Conservation (phyloP, 805 yeast genomes). For the Hanseniaspora thailandica region DNA sequence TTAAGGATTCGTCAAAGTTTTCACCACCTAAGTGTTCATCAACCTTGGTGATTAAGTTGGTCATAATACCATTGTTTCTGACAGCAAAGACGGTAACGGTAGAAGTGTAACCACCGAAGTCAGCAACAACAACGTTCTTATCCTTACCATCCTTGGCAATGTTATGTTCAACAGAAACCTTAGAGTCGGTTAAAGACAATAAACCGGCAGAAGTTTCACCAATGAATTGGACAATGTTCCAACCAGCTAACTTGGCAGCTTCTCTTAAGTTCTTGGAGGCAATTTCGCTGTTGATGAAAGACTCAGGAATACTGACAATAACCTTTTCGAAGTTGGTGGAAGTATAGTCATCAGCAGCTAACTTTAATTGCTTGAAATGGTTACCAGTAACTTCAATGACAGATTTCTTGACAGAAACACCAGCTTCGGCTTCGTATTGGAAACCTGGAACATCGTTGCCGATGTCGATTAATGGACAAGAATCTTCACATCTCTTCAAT, state of each 20-base stretch:
- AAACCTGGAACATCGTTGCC: constrained; percentile 57
- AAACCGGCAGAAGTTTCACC: constrained; percentile 89
- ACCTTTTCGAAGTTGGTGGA: constrained; percentile 72
- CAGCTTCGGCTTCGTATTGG: constrained; percentile 31
- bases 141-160: constrained; percentile 19
- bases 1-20: constrained; percentile 64
- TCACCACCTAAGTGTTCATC: constrained; percentile 80
- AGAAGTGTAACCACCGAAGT: constrained; percentile 90
- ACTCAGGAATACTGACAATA: constrained; percentile 83
- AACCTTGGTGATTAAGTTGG: constrained; percentile 76
- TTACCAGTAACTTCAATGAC: constrained; percentile 72
- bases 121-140: constrained; percentile 60
- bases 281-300: constrained; percentile 46
- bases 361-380: constrained; percentile 69
- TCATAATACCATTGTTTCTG: constrained; percentile 78
- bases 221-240: constrained; percentile 74
- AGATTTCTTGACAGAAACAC: constrained; percentile 32
- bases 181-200: constrained; percentile 55
- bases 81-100: constrained; percentile 90
- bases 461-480: constrained; percentile 30
- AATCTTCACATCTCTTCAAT: constrained; percentile 54
- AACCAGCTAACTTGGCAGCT: constrained; percentile 58
- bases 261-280: constrained; percentile 55
- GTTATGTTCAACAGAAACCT: constrained; percentile 30
- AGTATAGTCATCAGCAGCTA: constrained; percentile 84